These are phyloP conservation scores for Saksenaea oblongispora DNA, from an alignment of 371 early-diverging fungal genomes.

Conservation along the genomic window DNA sequence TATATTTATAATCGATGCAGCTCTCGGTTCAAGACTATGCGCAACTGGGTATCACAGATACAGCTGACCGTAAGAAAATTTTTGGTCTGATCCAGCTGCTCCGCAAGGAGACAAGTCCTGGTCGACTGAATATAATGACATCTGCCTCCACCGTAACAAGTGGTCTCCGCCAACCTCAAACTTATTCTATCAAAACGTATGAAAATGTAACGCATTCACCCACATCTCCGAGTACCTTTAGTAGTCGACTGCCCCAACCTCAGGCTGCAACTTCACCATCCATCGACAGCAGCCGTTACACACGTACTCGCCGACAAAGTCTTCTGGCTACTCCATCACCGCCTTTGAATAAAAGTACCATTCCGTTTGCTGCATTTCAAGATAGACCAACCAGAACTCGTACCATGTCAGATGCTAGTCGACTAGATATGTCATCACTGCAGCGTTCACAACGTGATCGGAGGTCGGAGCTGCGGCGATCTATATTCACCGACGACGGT, in stretches of 20 bases:
- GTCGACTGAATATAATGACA: slow-evolving; percentile 14
- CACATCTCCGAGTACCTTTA: not conserved
- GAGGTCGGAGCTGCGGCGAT: slow-evolving; percentile 2
- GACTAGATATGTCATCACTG: not conserved
- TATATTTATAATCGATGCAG: slow-evolving; percentile 26
- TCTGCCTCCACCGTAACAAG: slow-evolving; percentile 23
- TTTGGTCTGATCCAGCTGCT: slow-evolving; percentile 69
- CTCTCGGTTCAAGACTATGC: slow-evolving; percentile 86
- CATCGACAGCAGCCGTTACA: slow-evolving; percentile 13
- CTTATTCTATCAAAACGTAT: not conserved
- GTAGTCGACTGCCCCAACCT: slow-evolving; percentile 15
- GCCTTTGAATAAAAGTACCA: not conserved
- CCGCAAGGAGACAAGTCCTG: slow-evolving; percentile 34
- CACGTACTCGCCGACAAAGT: slow-evolving; percentile 20
- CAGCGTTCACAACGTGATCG: not conserved
- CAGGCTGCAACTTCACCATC: slow-evolving; percentile 8
- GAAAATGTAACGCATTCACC: slow-evolving; percentile 9
- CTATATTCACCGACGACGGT: not conserved
- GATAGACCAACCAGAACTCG: slow-evolving; percentile 26
- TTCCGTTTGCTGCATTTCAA: slow-evolving; percentile 6
- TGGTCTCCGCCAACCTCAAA: slow-evolving; percentile 32
- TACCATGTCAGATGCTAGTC: slow-evolving; percentile 46
- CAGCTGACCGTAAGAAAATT: slow-evolving; percentile 75
- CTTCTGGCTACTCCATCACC: slow-evolving; percentile 4
- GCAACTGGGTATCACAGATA: slow-evolving; percentile 74